Evolutionary conservation across 1,139 yeast genomes (phyloP), one percentile per base, ranked within the genome.

Genomic region (Candida sojae): DNA sequence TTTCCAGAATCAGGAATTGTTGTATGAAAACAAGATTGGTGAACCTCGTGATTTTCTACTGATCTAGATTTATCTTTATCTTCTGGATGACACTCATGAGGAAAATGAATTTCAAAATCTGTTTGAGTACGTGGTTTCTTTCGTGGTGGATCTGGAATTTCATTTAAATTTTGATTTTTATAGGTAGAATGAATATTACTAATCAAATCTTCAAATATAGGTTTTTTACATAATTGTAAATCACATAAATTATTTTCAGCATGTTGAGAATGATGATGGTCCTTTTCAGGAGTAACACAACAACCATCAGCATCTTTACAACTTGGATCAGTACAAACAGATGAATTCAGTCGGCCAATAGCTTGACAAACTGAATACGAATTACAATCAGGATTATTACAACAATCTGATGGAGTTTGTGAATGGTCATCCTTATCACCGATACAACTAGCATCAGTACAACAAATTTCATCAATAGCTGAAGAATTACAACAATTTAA

Each of bases 11-110:
- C 53, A 7, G 76, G 75, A 10, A 75, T 68, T 30, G 70, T 70
- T 4, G 80, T 72, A 50, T 75, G 80, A 53, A 75, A 75, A 52
- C 76, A 74, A 5, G 79, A 73, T 56, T 75, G 77, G 50, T 75
- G 79, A n/a, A 68, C 57, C 48, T 67, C 67, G 46, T 63, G 66
- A 35, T 53, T 53, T 12, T 48, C 45, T 2, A 43, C 29, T 21
- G 58, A 43, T 35, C 46, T 49, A 9, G 42, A 43, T n/a, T 42
- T 46, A 41, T 51, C 53, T n/a, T 42, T 46, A 41, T 51, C 53
- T 42, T 48, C 51, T 5, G 52, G 68, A 52, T 74, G 78, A 48
- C 75, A 70, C 39, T 65, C 69, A 53, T 71, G 77, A 4, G 80
- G 79, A 46, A 60, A 62, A 51, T 63, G 67, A 8, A 62, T 53